These are phyloP conservation scores for Clathrus columnatus DNA, from an alignment of 768 basidiomycete species.

Conservation along the genomic window DNA sequence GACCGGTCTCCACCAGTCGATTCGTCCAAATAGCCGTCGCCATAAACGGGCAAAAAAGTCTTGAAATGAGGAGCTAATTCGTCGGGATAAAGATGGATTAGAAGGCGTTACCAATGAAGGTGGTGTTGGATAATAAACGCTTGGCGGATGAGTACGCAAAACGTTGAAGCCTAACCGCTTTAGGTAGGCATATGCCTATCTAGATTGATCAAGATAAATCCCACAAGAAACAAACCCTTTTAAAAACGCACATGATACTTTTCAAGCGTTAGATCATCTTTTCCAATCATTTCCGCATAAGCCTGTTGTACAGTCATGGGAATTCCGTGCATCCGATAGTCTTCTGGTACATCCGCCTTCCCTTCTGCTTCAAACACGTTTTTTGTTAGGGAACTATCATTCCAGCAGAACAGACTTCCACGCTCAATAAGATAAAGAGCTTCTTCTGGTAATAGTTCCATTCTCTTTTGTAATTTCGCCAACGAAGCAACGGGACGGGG, in stretches of 20 bases:
- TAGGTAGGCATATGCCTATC: slow-evolving; percentile 85
- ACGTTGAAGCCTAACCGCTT: slow-evolving; percentile 88
- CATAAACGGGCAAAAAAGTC: slow-evolving; percentile 25
- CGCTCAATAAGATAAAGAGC: slow-evolving; percentile 88
- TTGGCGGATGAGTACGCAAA: slow-evolving; percentile 61
- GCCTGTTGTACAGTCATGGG: slow-evolving; percentile 93
- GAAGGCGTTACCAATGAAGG: slow-evolving; percentile 19
- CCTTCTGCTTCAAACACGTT: slow-evolving; percentile 8
- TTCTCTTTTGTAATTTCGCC: slow-evolving; percentile 40
- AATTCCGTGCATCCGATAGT: slow-evolving; percentile 38
- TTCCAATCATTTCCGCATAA: slow-evolving; percentile 77
- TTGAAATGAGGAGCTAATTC: slow-evolving; percentile 23
- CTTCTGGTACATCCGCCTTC: slow-evolving; percentile 22
- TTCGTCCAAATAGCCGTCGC: slow-evolving; percentile 23
- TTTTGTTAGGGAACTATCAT: slow-evolving; percentile 33
- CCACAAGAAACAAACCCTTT: neutral
- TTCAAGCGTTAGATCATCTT: slow-evolving; percentile 69
- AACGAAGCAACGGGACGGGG: slow-evolving; percentile 35
- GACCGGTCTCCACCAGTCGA: slow-evolving; percentile 65
- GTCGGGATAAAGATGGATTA: slow-evolving; percentile 25
- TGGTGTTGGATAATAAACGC: slow-evolving; percentile 42
- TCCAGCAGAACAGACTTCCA: slow-evolving; percentile 78
- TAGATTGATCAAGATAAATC: neutral
- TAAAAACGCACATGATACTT: slow-evolving; percentile 64
- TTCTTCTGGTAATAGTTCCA: slow-evolving; percentile 93